Percentiles rank a stretch among this genome's conserved stretches.
Conservation (phyloP, 2,329 filamentous ascomycete species). For the Chaetomiaceae sp. region DNA sequence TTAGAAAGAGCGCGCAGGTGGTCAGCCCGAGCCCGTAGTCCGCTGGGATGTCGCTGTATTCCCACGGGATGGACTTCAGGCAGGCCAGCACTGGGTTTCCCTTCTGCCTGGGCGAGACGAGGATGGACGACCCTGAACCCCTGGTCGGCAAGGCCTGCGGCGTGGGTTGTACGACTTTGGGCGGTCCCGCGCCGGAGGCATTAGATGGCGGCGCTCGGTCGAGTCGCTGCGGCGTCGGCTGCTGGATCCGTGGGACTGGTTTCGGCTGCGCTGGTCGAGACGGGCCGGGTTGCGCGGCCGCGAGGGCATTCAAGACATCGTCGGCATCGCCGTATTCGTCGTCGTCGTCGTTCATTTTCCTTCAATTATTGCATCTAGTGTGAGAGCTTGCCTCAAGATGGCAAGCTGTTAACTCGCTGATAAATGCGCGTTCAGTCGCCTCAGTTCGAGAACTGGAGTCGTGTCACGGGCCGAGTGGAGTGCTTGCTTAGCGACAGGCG, state of each 20-base stretch:
- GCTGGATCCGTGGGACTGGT: constrained; percentile 41
- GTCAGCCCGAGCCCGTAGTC: constrained; percentile 87
- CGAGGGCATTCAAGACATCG: constrained; percentile 53
- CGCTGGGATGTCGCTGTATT: constrained; percentile 93
- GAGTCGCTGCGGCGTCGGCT: constrained; percentile 53
- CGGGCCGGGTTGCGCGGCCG: constrained; percentile 40
- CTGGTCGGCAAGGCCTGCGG: constrained; percentile 74
- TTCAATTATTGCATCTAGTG: not conserved
- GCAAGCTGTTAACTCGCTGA: too few relatives aligned
- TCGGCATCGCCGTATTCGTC: constrained; percentile 57
- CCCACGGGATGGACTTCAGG: constrained; percentile 82
- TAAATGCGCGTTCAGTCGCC: too few relatives aligned
- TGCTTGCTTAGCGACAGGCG: too few relatives aligned
- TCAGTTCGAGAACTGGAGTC: too few relatives aligned
- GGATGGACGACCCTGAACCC: constrained; percentile 67
- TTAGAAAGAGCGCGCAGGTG: constrained; percentile 88
- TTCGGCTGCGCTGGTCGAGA: constrained; percentile 26
- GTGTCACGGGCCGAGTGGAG: too few relatives aligned
- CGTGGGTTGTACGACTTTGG: constrained; percentile 76
- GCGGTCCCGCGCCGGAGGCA: constrained; percentile 31
- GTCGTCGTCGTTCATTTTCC: constrained; percentile 48
- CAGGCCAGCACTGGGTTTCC: constrained; percentile 88
- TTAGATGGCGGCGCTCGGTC: constrained; percentile 45
- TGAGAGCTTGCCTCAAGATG: too few relatives aligned
- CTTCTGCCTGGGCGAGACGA: constrained; percentile 88